Evolutionary conservation across 164 flowering plant species (phyloP), one percentile per base, ranked within the genome.

Genomic region (Hamamelis virginiana): DNA sequence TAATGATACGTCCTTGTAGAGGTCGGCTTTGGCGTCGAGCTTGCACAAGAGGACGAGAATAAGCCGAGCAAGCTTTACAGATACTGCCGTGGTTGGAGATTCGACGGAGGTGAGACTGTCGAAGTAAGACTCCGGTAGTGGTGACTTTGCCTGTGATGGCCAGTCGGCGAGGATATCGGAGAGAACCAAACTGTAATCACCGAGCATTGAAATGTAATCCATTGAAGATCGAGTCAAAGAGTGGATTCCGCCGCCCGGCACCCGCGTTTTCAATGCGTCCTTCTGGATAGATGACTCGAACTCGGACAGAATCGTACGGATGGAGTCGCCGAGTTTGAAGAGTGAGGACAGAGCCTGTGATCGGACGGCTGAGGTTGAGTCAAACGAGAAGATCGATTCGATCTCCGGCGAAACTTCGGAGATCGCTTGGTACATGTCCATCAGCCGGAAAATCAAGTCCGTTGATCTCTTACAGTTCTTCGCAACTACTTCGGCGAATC

Each of bases 241-340:
- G 71, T 88, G 92, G 33, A 86, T 62, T 41, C 84, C 85, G 1
- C 90, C 92, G n/a, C 92, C 90, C 0, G 67, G 53, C 1, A 72
- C 80, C 5, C 63, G 66, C 16, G 65, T 70, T 60, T 78, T 88
- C 5, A 84, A 77, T 0, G 84, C 74, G 59, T 85, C 85, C 33
- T 84, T 77, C 25, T 75, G 79, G 12, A 89, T 67, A n/a, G 77
- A 26, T 38, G 86, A 72, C 65, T 85, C 87, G 28, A 86, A 82
- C 15, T 83, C 81, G 0, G 74, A 59, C 0, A 88, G 63, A 4
- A 71, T 75, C 1, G 74, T 58, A 22, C 69, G 75, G 8, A 78
- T 67, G 0, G 87, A 67, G 47, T 86, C 81, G 3, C 76, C 78
- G 23, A 86, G 75, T 59, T 77, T 78, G 10, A 62, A 46, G 15